Percentiles rank a stretch among this genome's conserved stretches.
phyloP scores from a whole-genome alignment of 345 rosid species.

The Citrus sp. region DNA sequence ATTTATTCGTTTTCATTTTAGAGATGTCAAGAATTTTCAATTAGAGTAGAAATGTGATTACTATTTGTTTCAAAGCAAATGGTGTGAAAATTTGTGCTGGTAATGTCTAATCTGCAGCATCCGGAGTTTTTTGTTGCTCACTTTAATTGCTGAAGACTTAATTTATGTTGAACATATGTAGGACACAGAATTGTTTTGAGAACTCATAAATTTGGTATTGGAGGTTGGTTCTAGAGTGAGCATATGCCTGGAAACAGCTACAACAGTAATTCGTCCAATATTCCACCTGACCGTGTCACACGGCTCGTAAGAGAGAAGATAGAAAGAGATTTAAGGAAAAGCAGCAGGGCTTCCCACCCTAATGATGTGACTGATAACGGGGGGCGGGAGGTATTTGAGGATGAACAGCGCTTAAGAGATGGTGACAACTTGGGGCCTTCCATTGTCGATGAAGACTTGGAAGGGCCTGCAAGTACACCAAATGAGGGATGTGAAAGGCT shows the following conservation, averaged over 20 bases:
- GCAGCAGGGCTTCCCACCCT: slow-evolving; percentile 40
- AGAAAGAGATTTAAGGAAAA: slow-evolving; percentile 70
- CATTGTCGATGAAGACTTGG: slow-evolving; percentile 59
- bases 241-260: slow-evolving; percentile 95
- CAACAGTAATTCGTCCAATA: slow-evolving; percentile 53
- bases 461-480: slow-evolving; percentile 47
- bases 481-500: slow-evolving; percentile 53
- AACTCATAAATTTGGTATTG: slow-evolving; percentile 21
- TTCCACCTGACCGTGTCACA: slow-evolving; percentile 55
- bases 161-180: slow-evolving; percentile 45
- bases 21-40: slow-evolving; percentile 16
- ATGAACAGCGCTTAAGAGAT: slow-evolving; percentile 48
- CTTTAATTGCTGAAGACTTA: slow-evolving; percentile 11
- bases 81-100: background rate
- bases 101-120: slow-evolving; percentile 11
- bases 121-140: slow-evolving; percentile 22
- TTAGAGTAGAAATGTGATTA: slow-evolving; percentile 26
- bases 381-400: slow-evolving; percentile 42
- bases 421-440: slow-evolving; percentile 47
- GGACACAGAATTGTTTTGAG: slow-evolving; percentile 36
- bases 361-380: slow-evolving; percentile 51
- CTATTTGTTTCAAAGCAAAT: slow-evolving; percentile 18
- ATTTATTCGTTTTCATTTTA: slow-evolving; percentile 19
- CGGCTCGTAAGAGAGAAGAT: slow-evolving; percentile 53
- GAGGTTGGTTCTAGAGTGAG: slow-evolving; percentile 45